Evolutionary conservation across 768 basidiomycete genomes (phyloP), one percentile per base, ranked within the genome.

Genomic region (Mycena maculata): DNA sequence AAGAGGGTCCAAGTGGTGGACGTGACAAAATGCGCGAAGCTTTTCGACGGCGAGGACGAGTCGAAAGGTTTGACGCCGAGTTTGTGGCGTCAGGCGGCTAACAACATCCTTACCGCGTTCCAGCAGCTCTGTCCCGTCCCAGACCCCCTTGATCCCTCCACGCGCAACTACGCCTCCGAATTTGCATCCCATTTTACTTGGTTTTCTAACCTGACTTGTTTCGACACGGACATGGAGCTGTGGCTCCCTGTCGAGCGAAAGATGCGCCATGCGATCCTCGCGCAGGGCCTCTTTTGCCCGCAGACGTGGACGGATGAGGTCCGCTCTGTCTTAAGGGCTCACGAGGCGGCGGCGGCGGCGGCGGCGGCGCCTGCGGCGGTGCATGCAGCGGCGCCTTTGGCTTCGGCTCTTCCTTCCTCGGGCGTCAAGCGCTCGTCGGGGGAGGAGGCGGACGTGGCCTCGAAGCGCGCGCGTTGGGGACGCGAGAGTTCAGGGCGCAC

Each of bases 1-100:
- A 28, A 20, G n/a, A 28, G 22, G 27, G 56, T 58, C 18, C 42
- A 44, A 15, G 56, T 58, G 2, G 42, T 58, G 27, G 56, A 58
- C 30, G 56, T 58, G 1, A n/a, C 42, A 27, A 58, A 58, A 28
- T 28, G 20, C 23, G 42, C 42, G 5, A 58, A 58, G 28, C 5
- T 45, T 6, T 27, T 55, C 25, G 54, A 22, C 16, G 54, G 39
- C n/a, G 22, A 55, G 16, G 36, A 38, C 9, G 31, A 41, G 36
- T 4, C 15, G 54, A 23, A 15, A 16, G 15, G 13, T 16, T 18
- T 55, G n/a, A 16, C 36, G 10, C 33, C 54, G 36, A 41, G 13
- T 9, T 9, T 39, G 25, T 55, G 54, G 54, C 36, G n/a, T 9
- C 36, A 41, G 8, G 54, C 54, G 8, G 4, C 38, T 15, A 18